Percentiles rank a stretch among this genome's conserved stretches.
Evolutionary conservation across 306 rosid species (phyloP).

Genomic region (Pueraria montana): DNA sequence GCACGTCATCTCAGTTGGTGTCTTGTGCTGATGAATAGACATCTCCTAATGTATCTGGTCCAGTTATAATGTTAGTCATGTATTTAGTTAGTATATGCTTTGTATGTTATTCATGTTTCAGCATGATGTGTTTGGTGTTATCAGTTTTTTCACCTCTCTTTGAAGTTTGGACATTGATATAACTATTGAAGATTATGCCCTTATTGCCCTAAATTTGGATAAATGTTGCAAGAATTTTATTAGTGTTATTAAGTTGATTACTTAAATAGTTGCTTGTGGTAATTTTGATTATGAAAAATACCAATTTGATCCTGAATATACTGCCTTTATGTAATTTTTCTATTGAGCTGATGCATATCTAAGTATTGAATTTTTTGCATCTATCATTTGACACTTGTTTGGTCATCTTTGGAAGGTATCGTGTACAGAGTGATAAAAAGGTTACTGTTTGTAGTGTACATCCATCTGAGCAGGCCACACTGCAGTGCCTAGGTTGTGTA

Average conservation of each 20-base stretch:
- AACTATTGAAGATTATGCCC: constrained; percentile 21
- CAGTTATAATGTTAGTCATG: constrained; percentile 2
- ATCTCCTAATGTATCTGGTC: background rate
- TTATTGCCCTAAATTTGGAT: constrained; percentile 11
- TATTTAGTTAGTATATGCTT: background rate
- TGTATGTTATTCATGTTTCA: background rate
- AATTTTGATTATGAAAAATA: constrained; percentile 7
- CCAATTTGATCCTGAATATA: constrained; percentile 10
- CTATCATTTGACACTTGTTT: constrained; percentile 30
- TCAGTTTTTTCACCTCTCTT: constrained; percentile 6
- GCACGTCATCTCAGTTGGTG: background rate
- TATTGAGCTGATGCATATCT: constrained; percentile 11
- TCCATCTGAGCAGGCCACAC: constrained; percentile 96
- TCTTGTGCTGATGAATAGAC: constrained; percentile 24
- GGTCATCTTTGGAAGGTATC: constrained; percentile 74
- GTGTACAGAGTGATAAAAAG: constrained; percentile 92
- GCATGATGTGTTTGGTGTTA: constrained; percentile 6
- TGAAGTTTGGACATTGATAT: constrained; percentile 8
- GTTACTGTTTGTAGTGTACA: constrained; percentile 93
- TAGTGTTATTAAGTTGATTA: constrained; percentile 15
- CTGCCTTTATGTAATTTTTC: background rate
- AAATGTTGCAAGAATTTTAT: background rate
- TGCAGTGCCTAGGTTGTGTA: constrained; percentile 96
- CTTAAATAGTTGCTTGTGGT: background rate
- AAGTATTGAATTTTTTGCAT: background rate